Evolutionary conservation across 1,284 basidiomycete genomes (phyloP), one percentile per base, ranked within the genome.

Genomic region (Hymenochaete sp.): DNA sequence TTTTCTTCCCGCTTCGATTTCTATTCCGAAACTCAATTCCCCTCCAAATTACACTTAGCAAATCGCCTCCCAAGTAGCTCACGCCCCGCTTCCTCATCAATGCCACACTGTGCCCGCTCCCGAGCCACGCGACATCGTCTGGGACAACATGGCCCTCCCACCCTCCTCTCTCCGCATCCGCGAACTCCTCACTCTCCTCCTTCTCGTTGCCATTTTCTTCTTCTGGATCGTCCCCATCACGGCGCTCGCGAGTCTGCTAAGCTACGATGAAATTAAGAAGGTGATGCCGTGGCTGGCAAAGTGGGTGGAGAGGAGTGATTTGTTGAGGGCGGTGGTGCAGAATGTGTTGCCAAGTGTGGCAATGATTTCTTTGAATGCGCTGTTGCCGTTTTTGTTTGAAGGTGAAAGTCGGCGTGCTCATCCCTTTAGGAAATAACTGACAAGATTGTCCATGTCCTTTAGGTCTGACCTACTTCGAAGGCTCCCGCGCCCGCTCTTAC

Each of bases 51-150:
- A 44, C 14, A 19, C 22, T 16, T 49, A 91, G 82, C 93, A 98
- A 82, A 83, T 89, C 35, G 92, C 92, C 0, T 72, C 87, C 2
- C 95, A 98, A 63, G 76, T 82, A 0, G 87, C 86, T 0, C 88
- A 93, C 60, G 77, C 82, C 2, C 72, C 82, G 0, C 70, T 73
- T 38, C 79, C 87, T 9, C 71, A 72, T 45, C 73, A 83, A 57
- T 73, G 77, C 42, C 67, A 71, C 10, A 91, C 89, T 2, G 72
- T 72, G 38, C 77, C 77, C 4, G 93, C 95, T 0, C 93, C 93
- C 0, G 95, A 98, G 60, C 95, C 95, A 7, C 77, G 95, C 36
- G 95, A 98, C 61, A 88, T 98, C 48, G 79, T 97, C 14, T 98
- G 95, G 96, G 72, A 79, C 33, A 93, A 91, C 56, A 83, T 98